Conservation (phyloP, 2,329 filamentous ascomycete genomes). For the Leptographium flavum region DNA sequence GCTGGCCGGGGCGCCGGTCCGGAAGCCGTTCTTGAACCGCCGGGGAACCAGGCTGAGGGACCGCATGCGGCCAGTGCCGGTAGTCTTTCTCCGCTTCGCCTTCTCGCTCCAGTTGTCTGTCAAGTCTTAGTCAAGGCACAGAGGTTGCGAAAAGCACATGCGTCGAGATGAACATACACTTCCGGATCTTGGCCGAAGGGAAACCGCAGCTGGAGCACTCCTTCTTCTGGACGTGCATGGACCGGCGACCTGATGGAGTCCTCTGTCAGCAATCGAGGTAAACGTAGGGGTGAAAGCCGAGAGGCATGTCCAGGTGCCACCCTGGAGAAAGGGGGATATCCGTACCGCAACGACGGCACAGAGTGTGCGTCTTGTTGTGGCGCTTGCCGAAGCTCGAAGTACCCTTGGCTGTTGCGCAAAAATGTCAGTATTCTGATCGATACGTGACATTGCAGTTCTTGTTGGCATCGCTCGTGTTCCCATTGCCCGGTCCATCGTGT, state of each 20-base stretch:
- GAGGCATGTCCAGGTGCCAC: not conserved
- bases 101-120: constrained; percentile 99
- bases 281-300: too few relatives aligned
- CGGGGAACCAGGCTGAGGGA: constrained; percentile 86
- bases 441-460: not conserved
- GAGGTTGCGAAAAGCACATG: not conserved
- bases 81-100: constrained; percentile 99
- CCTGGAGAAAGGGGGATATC: constrained; percentile 20
- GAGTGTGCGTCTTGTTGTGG: constrained; percentile 97
- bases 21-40: constrained; percentile 97
- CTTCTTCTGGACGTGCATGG: constrained; percentile 99
- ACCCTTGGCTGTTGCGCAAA: constrained; percentile 33
- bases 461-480: not conserved
- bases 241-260: constrained; percentile 65
- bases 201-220: constrained; percentile 93
- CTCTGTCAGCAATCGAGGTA: not conserved
- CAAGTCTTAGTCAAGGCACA: not conserved
- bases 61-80: constrained; percentile 89
- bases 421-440: not conserved
- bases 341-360: constrained; percentile 97
- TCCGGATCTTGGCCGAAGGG: constrained; percentile 90
- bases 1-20: constrained; percentile 73
- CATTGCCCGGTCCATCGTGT: constrained; percentile 13
- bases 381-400: constrained; percentile 39
- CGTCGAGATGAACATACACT: constrained; percentile 60